Evolutionary conservation across 345 rosid species (phyloP).

Genomic region (Hevea brasiliensis): DNA sequence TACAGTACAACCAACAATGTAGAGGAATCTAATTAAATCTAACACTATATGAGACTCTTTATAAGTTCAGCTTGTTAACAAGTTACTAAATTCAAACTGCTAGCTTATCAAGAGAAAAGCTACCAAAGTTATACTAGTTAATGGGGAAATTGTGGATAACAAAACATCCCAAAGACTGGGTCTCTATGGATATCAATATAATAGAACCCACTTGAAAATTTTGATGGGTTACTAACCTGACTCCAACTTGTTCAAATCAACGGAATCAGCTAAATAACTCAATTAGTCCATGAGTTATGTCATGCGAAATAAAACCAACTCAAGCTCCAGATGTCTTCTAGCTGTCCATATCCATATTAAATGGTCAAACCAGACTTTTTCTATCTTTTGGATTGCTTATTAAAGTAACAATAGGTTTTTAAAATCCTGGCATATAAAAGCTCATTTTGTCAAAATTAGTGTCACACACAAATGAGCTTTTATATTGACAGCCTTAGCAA

Average conservation of each 20-base stretch:
- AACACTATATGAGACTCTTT: not conserved
- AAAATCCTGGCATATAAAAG: not conserved
- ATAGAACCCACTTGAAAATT: conserved; percentile 22
- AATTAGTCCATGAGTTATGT: conserved; percentile 26
- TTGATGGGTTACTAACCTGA: conserved; percentile 34
- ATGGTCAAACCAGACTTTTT: conserved; percentile 22
- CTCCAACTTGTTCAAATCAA: conserved; percentile 38
- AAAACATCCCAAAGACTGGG: not conserved
- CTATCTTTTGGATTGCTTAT: not conserved
- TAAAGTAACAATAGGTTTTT: not conserved
- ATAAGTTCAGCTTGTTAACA: conserved; percentile 1
- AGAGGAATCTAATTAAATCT: not conserved
- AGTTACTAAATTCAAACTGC: not conserved
- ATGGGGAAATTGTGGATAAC: not conserved
- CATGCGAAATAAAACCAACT: conserved; percentile 27
- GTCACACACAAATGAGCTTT: not conserved
- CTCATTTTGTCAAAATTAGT: not conserved
- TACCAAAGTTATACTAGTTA: not conserved
- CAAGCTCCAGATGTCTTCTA: conserved; percentile 36
- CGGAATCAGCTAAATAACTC: conserved; percentile 37
- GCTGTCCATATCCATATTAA: conserved; percentile 26
- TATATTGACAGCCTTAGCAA: not conserved
- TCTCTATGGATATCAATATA: not conserved
- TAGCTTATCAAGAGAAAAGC: not conserved
- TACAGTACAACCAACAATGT: too few relatives aligned